These are phyloP conservation scores for Thraustochytrium sp. DNA, from an alignment of 352 stramenopile genomes.

Conservation along the genomic window DNA sequence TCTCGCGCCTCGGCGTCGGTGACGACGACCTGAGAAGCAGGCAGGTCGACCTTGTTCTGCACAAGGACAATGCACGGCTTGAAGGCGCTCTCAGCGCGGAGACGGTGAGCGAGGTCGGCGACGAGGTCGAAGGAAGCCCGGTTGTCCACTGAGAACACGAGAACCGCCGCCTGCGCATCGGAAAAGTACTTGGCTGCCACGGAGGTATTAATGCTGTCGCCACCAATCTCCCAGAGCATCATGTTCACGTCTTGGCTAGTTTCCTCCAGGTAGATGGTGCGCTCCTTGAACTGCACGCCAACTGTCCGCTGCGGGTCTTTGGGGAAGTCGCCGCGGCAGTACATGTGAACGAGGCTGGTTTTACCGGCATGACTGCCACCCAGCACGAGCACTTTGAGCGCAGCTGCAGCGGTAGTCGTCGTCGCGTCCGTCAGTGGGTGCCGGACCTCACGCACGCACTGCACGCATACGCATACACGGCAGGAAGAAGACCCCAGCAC, in stretches of 20 bases:
- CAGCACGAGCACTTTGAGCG: constrained; percentile 1
- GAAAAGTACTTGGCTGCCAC: constrained; percentile 2
- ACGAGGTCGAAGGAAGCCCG: constrained; percentile 3
- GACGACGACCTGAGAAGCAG: not conserved
- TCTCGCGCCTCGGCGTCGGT: not conserved
- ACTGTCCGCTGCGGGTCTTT: constrained; percentile 1
- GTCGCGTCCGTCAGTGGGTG: too few species aligned
- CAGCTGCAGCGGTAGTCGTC: too few species aligned
- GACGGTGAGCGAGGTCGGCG: not conserved
- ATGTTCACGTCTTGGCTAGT: constrained; percentile 14
- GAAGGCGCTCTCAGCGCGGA: not conserved
- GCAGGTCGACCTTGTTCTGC: not conserved
- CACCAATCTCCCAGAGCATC: constrained; percentile 36
- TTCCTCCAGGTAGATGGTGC: not conserved
- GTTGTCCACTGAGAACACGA: not conserved
- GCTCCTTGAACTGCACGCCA: constrained; percentile 17
- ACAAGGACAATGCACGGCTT: not conserved
- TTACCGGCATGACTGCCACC: constrained; percentile 2
- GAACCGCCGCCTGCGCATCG: not conserved
- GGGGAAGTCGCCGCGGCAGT: not conserved
- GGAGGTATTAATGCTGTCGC: not conserved
- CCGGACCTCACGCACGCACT: too few species aligned
- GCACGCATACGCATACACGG: too few species aligned
- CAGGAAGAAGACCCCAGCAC: too few species aligned
- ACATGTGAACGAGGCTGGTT: not conserved